phyloP scores from a whole-genome alignment of 1,284 basidiomycete species.

The Phaffia rhodozyma region DNA sequence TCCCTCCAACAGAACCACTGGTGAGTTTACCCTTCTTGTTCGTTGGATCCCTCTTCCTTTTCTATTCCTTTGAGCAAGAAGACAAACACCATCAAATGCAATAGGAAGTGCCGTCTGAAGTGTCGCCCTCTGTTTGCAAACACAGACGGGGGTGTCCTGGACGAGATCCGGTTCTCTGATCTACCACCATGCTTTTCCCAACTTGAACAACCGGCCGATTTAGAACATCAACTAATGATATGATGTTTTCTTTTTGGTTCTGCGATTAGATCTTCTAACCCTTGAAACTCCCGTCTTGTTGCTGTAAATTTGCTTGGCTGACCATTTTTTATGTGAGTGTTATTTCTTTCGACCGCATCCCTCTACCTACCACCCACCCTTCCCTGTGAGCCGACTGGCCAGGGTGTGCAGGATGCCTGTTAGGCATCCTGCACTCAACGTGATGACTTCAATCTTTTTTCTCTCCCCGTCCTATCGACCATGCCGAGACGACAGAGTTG shows the following conservation, averaged over 20 bases:
- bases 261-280: not conserved
- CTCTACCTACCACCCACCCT: not conserved
- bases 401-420: too few relatives aligned
- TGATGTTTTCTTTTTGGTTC: not conserved
- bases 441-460: constrained; percentile 21
- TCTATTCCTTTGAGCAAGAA: not conserved
- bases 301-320: not conserved
- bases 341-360: not conserved
- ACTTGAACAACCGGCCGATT: not conserved
- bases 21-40: too few relatives aligned
- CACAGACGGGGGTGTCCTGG: constrained; percentile 1
- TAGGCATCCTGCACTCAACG: constrained; percentile 7
- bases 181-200: not conserved
- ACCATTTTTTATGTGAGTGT: not conserved
- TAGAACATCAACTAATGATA: not conserved
- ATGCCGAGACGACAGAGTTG: constrained; percentile 21
- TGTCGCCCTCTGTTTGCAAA: not conserved
- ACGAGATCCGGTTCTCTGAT: constrained; percentile 14
- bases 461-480: constrained; percentile 21
- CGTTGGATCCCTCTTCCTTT: too few relatives aligned
- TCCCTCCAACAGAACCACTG: too few relatives aligned
- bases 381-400: not conserved
- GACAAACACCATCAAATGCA: constrained; percentile 9
- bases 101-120: constrained; percentile 15
- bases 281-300: not conserved